phyloP scores from a whole-genome alignment of 2,329 filamentous ascomycete genomes.

The Cladosporium sp. region DNA sequence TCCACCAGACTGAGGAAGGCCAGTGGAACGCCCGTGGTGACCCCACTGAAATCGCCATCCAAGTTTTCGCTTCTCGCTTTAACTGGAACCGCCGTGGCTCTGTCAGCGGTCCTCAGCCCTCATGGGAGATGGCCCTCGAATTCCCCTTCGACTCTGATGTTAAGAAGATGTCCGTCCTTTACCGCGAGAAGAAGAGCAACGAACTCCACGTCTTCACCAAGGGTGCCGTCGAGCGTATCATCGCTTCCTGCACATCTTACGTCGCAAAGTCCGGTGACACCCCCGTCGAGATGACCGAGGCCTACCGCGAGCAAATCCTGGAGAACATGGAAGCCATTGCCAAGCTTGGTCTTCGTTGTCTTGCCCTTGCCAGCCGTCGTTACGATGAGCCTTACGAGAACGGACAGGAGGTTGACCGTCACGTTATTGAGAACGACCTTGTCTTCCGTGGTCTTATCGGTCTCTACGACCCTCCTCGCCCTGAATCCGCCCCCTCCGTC shows the following conservation, averaged over 20 bases:
- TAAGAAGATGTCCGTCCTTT: constrained; percentile 73
- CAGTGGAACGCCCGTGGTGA: constrained; percentile 62
- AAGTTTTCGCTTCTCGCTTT: constrained; percentile 68
- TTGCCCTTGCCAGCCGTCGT: constrained; percentile 56
- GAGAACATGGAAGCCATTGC: constrained; percentile 66
- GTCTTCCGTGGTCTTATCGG: constrained; percentile 76
- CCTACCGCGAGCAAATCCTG: constrained; percentile 52
- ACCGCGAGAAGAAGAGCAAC: constrained; percentile 54
- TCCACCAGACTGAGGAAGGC: constrained; percentile 53
- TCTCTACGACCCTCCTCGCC: constrained; percentile 80
- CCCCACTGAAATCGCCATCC: constrained; percentile 69
- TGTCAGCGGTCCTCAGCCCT: constrained; percentile 44
- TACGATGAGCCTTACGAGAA: constrained; percentile 39
- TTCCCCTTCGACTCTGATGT: constrained; percentile 70
- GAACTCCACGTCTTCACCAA: constrained; percentile 53
- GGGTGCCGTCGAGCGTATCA: constrained; percentile 65
- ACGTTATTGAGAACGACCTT: constrained; percentile 62
- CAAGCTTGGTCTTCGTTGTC: constrained; percentile 61
- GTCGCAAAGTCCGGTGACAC: constrained; percentile 25
- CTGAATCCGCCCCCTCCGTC: constrained; percentile 71
- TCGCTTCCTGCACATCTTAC: constrained; percentile 55
- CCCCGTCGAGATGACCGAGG: constrained; percentile 49
- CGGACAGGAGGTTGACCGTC: constrained; percentile 49
- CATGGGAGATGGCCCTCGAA: constrained; percentile 59
- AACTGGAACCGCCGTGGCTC: constrained; percentile 23